Conservation (phyloP, 2,329 filamentous ascomycete genomes). For the Fusarium secorum region DNA sequence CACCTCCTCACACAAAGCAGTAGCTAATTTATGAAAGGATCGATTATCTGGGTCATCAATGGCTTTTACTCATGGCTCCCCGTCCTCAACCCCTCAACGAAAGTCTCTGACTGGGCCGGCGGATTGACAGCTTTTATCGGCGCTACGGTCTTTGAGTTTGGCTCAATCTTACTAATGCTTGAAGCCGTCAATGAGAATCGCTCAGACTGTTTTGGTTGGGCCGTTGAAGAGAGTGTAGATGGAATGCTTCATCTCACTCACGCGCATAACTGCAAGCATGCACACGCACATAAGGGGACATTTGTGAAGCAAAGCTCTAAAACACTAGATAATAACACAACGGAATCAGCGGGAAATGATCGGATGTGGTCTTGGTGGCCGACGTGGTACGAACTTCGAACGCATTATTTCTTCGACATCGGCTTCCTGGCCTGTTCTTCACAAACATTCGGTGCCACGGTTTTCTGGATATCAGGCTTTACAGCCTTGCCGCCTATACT, state of each 20-base stretch:
- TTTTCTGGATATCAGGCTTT: constrained; percentile 72
- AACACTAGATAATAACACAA: neutral
- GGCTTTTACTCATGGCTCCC: constrained; percentile 64
- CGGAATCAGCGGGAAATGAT: neutral
- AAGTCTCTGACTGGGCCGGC: constrained; percentile 63
- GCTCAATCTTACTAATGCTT: constrained; percentile 68
- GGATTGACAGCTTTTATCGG: constrained; percentile 73
- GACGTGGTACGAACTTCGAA: constrained; percentile 61
- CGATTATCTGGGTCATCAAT: constrained; percentile 65
- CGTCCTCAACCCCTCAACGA: constrained; percentile 57
- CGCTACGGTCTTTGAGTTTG: constrained; percentile 71
- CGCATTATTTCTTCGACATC: constrained; percentile 59
- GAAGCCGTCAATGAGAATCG: constrained; percentile 75
- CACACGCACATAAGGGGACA: constrained; percentile 38
- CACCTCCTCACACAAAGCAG: neutral
- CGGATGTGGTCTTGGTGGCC: constrained; percentile 68
- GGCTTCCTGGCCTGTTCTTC: constrained; percentile 66
- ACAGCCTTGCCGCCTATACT: constrained; percentile 60
- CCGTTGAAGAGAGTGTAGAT: constrained; percentile 54
- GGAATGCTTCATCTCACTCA: constrained; percentile 22
- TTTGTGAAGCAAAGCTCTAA: constrained; percentile 20
- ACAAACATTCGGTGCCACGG: constrained; percentile 66
- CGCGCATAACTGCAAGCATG: constrained; percentile 38
- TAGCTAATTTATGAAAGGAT: constrained; percentile 42
- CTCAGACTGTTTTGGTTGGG: constrained; percentile 74